Base-by-base conservation (phyloP, 2,329 filamentous ascomycete genomes). In the Penicillium olsonii region DNA sequence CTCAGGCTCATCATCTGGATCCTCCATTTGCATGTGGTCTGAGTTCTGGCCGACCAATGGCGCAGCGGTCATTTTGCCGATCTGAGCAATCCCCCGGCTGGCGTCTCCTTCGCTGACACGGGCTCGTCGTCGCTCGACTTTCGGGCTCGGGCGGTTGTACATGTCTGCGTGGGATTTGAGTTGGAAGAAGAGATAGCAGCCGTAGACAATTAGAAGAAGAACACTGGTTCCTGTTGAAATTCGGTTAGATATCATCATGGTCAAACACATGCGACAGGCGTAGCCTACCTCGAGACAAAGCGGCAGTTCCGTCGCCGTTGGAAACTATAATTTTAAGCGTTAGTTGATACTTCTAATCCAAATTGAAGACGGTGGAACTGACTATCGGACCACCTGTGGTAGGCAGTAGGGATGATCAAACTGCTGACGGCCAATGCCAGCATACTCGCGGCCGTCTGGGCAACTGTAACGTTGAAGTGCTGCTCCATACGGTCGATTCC, bases 381-480 rank as follows among this genome's bases (percentile, higher is more conserved):
- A 63, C 71, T 68, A 10, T 67, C 57, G 29, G 77, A 76, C 73
- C 75, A 84, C 24, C 77, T 74, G 55, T 88, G 81, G 67, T 95
- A 96, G 5, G 92, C 90, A 5, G 91, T 95, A 0, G 92, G 92
- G 20, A 96, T 90, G 58, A 96, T 92, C 59, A 96, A 78, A 62
- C 85, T 87, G 42, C 85, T 87, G 31, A 95, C 88, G 12, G 88
- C 86, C 17, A 95, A 78, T 11, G 89, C 86, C 17, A 95, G 81
- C 44, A 95, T 74, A 63, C 87, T 90, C 12, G 91, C 85, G 3
- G 91, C 89, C 0, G 92, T 96, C 69, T 96, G 91, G 0, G 92
- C 92, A 6, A 96, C 91, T 0, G 89, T 92, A 27, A 88, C 84
- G 75, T 96, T 96, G 81, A 96, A 97, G 69, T 84, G 86, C 68